Conservation (phyloP, 257 asterid species). For the Rubia yunnanensis region DNA sequence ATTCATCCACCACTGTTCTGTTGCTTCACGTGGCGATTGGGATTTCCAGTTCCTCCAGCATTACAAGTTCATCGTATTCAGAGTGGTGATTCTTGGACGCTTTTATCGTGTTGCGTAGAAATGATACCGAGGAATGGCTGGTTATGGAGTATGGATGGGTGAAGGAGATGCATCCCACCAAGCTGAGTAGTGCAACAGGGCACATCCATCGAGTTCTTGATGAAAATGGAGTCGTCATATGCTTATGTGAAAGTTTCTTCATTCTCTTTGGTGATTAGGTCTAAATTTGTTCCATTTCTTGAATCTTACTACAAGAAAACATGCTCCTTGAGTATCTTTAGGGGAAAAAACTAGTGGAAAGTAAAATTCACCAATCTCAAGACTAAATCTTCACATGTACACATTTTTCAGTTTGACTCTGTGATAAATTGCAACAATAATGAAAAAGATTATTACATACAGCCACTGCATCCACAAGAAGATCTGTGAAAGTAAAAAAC, state of each 20-base stretch:
- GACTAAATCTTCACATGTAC: background rate
- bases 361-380: conserved; percentile 10
- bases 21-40: conserved; percentile 9
- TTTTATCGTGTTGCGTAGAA: conserved; percentile 5
- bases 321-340: background rate
- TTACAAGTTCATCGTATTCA: conserved; percentile 8
- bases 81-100: background rate
- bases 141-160: background rate
- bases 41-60: conserved; percentile 18
- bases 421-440: background rate
- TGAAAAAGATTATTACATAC: background rate
- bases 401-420: background rate
- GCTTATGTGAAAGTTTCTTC: background rate
- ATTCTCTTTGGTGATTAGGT: background rate
- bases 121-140: background rate
- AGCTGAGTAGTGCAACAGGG: conserved; percentile 16
- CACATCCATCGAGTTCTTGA: conserved; percentile 18
- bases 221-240: background rate
- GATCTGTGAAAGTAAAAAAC: background rate
- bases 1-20: conserved; percentile 20
- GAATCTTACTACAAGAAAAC: conserved; percentile 4
- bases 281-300: background rate
- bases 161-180: background rate
- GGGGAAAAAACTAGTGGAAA: background rate
- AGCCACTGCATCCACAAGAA: no score